Percentiles rank a stretch among this genome's conserved stretches.
Evolutionary conservation across 1,284 basidiomycete genomes (phyloP).

Genomic region (Peniophora sp.): DNA sequence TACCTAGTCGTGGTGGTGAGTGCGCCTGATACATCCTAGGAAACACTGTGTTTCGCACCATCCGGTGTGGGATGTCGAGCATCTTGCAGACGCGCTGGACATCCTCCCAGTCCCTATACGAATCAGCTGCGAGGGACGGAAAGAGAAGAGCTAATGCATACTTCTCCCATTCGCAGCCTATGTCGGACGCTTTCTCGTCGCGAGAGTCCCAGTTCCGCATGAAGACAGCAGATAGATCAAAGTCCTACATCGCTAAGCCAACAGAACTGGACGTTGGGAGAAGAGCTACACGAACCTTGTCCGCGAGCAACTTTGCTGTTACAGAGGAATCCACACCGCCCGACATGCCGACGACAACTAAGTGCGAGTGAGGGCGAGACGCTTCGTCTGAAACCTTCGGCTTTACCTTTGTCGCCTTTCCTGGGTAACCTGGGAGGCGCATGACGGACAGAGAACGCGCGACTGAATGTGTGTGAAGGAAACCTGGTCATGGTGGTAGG

Average conservation of each 20-base stretch:
- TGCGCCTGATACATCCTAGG: constrained; percentile 6
- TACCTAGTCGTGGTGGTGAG: constrained; percentile 34
- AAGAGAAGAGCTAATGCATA: too few relatives aligned
- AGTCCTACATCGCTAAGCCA: constrained; percentile 39
- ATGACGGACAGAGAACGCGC: background rate
- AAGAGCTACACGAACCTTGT: constrained; percentile 36
- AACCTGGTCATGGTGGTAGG: background rate
- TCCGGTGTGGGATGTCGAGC: constrained; percentile 55
- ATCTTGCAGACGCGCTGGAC: constrained; percentile 74
- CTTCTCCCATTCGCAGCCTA: constrained; percentile 90
- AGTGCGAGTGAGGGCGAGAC: background rate
- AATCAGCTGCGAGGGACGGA: too few relatives aligned
- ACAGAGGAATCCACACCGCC: constrained; percentile 96
- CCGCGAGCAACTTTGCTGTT: constrained; percentile 65
- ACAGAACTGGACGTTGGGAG: background rate
- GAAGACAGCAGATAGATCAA: constrained; percentile 80
- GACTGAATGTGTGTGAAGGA: constrained; percentile 5
- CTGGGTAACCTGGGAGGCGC: constrained; percentile 18
- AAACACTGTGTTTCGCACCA: constrained; percentile 40
- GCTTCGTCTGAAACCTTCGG: background rate
- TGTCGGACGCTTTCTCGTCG: constrained; percentile 62
- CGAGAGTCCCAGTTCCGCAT: constrained; percentile 94
- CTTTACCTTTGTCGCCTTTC: constrained; percentile 47
- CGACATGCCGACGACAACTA: constrained; percentile 90
- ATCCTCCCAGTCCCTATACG: constrained; percentile 71